A percentile compares a stretch with the other conserved stretches of the same genome.
Conservation (phyloP, 805 yeast genomes). For the Lachancea sp. region DNA sequence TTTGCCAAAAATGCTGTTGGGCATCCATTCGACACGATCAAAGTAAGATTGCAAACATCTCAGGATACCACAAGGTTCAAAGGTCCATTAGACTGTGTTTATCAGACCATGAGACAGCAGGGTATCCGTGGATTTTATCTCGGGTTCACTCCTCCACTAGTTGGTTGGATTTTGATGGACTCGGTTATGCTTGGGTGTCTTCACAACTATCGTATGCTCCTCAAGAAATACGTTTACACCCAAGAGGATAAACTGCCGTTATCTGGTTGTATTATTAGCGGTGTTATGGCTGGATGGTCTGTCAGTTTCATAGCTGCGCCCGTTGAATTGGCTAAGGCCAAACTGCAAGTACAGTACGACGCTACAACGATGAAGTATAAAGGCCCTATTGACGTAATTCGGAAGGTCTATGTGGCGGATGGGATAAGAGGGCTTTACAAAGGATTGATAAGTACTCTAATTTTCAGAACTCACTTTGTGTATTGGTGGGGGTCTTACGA, state of each 20-base stretch:
- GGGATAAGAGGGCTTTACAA: slow-evolving; percentile 73
- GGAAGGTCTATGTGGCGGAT: slow-evolving; percentile 48
- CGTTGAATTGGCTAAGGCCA: slow-evolving; percentile 80
- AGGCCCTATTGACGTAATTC: slow-evolving; percentile 77
- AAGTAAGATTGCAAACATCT: slow-evolving; percentile 76
- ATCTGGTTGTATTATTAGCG: slow-evolving; percentile 69
- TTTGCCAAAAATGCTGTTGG: slow-evolving; percentile 84
- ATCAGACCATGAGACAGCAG: slow-evolving; percentile 64
- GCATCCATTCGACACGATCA: slow-evolving; percentile 88
- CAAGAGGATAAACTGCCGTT: slow-evolving; percentile 63
- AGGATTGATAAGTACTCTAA: slow-evolving; percentile 79
- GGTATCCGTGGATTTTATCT: slow-evolving; percentile 77
- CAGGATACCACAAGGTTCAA: slow-evolving; percentile 56
- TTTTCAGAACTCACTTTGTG: slow-evolving; percentile 78
- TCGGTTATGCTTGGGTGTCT: slow-evolving; percentile 83
- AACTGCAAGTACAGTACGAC: slow-evolving; percentile 86
- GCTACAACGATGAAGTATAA: slow-evolving; percentile 56
- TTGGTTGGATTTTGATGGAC: slow-evolving; percentile 94
- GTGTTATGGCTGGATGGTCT: slow-evolving; percentile 77
- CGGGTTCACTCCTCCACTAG: slow-evolving; percentile 88
- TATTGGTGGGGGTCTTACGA: slow-evolving; percentile 96
- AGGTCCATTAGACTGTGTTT: slow-evolving; percentile 78
- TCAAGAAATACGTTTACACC: slow-evolving; percentile 57
- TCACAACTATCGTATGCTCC: slow-evolving; percentile 63
- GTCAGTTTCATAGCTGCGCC: slow-evolving; percentile 96